A percentile compares a stretch with the other conserved stretches of the same genome.
phyloP scores from a whole-genome alignment of 768 basidiomycete species.

The Scleroderma citrinum region DNA sequence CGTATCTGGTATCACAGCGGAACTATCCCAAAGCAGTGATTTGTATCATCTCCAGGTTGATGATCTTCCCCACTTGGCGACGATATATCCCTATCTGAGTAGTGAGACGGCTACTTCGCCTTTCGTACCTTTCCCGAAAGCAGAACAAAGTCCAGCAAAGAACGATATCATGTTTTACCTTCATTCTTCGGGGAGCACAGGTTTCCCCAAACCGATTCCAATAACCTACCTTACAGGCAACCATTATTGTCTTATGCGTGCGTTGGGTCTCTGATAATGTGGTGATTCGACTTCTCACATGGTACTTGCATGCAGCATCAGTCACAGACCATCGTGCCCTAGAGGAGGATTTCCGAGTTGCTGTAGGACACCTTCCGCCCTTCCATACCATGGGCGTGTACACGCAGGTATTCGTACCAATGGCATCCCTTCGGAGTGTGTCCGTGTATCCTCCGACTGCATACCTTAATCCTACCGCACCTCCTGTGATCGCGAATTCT shows the following conservation, averaged over 20 bases:
- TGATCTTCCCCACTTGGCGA: conserved; percentile 9
- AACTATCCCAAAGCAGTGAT: conserved; percentile 7
- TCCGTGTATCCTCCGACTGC: conserved; percentile 17
- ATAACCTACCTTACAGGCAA: conserved; percentile 25
- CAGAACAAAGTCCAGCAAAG: not conserved
- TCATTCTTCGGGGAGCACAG: conserved; percentile 48
- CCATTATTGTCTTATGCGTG: conserved; percentile 34
- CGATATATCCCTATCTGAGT: conserved; percentile 7
- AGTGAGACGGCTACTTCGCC: not conserved
- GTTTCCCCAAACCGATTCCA: conserved; percentile 39
- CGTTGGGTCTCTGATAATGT: conserved; percentile 4
- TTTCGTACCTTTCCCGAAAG: conserved; percentile 10
- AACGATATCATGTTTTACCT: conserved; percentile 30
- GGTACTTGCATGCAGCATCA: conserved; percentile 5
- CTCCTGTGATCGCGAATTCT: conserved; percentile 16
- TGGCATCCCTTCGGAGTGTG: conserved; percentile 9
- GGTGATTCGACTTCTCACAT: not conserved
- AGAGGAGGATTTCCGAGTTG: conserved; percentile 1
- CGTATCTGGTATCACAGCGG: conserved; percentile 20
- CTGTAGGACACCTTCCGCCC: conserved; percentile 14
- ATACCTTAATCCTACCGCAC: conserved; percentile 6
- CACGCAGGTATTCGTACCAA: conserved; percentile 12
- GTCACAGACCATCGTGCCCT: conserved; percentile 6
- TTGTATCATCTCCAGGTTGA: conserved; percentile 8
- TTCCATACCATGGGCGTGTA: conserved; percentile 17